Conservation (phyloP, 2,329 filamentous ascomycete genomes). For the Pyrenochaeta sp. region DNA sequence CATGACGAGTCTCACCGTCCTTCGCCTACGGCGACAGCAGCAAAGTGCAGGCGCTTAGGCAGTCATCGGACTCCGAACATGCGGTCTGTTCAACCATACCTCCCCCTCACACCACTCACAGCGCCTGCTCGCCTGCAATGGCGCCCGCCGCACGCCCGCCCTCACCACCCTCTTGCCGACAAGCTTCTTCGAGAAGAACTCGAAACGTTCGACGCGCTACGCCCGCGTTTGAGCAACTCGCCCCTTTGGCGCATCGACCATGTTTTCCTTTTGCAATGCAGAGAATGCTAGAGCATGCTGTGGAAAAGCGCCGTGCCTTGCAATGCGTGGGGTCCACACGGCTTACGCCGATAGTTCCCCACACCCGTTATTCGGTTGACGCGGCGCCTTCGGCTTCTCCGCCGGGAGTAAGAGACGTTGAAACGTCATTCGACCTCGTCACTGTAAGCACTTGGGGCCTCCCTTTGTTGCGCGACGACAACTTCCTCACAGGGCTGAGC, state of each 20-base stretch:
- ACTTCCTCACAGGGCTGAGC: conserved; percentile 3
- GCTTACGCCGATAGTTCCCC: conserved; percentile 21
- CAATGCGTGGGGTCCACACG: conserved; percentile 7
- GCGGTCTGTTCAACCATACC: conserved; percentile 13
- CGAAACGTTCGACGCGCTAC: conserved; percentile 29
- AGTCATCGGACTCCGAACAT: conserved; percentile 40
- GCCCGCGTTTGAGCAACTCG: not conserved
- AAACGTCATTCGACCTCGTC: not conserved
- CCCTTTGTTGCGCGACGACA: not conserved
- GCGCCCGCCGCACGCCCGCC: conserved; percentile 17
- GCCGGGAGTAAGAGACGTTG: not conserved
- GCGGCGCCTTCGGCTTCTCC: conserved; percentile 13
- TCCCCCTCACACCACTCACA: conserved; percentile 15
- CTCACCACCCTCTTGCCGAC: too few relatives aligned
- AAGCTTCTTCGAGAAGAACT: conserved; percentile 34
- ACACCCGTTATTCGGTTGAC: conserved; percentile 16
- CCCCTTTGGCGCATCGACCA: conserved; percentile 6
- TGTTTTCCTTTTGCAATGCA: not conserved
- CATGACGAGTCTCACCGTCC: conserved; percentile 32
- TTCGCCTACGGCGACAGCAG: conserved; percentile 13
- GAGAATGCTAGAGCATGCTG: conserved; percentile 5
- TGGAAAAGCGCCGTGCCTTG: conserved; percentile 4
- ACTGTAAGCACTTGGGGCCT: not conserved
- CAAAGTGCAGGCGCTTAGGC: conserved; percentile 27
- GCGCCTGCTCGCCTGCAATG: conserved; percentile 12